phyloP scores from a whole-genome alignment of 192 early-diverging fungal species.

The Martensiomyces pterosporus region DNA sequence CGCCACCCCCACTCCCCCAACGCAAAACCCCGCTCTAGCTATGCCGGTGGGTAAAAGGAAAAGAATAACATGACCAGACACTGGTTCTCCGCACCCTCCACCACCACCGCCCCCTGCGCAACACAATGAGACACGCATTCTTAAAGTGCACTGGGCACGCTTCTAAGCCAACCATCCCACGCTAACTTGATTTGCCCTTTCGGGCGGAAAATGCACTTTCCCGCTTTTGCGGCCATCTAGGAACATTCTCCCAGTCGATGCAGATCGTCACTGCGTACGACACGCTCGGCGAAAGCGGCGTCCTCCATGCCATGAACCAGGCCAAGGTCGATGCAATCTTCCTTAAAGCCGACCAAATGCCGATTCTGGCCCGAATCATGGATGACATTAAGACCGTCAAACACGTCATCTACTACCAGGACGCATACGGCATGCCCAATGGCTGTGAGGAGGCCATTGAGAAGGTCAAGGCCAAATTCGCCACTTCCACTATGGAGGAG shows the following conservation, averaged over 20 bases:
- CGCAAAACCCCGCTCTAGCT: too few species aligned
- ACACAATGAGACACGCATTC: too few species aligned
- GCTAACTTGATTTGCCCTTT: too few species aligned
- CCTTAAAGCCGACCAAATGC: slow-evolving; percentile 56
- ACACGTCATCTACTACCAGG: slow-evolving; percentile 58
- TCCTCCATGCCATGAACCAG: slow-evolving; percentile 86
- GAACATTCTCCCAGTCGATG: slow-evolving; percentile 57
- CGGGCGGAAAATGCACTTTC: too few species aligned
- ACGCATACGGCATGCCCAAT: slow-evolving; percentile 39
- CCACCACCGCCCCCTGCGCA: too few species aligned
- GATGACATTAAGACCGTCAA: slow-evolving; percentile 52
- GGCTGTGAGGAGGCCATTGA: slow-evolving; percentile 58
- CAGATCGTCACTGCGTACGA: slow-evolving; percentile 83
- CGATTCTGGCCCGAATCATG: slow-evolving; percentile 29
- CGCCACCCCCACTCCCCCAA: too few species aligned
- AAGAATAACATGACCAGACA: too few species aligned
- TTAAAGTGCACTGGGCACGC: too few species aligned
- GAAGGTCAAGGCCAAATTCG: slow-evolving; percentile 49
- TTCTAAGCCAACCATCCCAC: too few species aligned
- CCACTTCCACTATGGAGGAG: slow-evolving; percentile 65
- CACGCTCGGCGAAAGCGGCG: slow-evolving; percentile 82
- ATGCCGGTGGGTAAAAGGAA: too few species aligned
- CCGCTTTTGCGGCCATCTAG: slow-evolving; percentile 9
- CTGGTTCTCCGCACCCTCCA: too few species aligned
- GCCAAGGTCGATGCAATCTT: slow-evolving; percentile 72